phyloP scores from a whole-genome alignment of 768 basidiomycete species.

The Rhodotorula sphaerocarpa region DNA sequence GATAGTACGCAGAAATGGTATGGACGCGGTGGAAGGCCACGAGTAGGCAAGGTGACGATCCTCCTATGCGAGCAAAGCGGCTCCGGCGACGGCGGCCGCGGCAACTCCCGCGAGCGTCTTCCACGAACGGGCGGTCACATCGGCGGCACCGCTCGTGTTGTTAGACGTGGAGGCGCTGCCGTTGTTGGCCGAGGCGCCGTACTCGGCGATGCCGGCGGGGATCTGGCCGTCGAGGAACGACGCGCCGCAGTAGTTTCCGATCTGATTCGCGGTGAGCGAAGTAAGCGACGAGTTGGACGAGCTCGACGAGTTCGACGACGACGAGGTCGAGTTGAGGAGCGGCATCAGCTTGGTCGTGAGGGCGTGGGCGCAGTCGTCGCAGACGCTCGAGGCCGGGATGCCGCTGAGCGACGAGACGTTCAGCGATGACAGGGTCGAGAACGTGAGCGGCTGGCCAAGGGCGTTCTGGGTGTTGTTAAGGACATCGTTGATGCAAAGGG shows the following conservation, averaged over 20 bases:
- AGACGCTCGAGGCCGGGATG: conserved; percentile 36
- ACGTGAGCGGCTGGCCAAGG: conserved; percentile 36
- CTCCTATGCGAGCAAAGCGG: too few relatives aligned
- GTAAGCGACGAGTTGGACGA: not conserved
- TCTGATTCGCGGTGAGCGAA: not conserved
- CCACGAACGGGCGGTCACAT: too few relatives aligned
- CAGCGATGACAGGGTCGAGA: conserved; percentile 38
- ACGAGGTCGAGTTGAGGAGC: not conserved
- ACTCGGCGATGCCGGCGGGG: not conserved
- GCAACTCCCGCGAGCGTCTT: too few relatives aligned
- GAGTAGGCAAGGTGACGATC: too few relatives aligned
- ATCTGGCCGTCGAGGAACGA: conserved; percentile 5
- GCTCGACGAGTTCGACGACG: conserved; percentile 1
- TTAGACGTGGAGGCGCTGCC: too few relatives aligned
- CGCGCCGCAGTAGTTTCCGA: not conserved
- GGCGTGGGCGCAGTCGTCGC: conserved; percentile 42
- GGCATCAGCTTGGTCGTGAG: conserved; percentile 6
- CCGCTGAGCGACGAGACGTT: conserved; percentile 33
- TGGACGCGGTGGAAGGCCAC: too few relatives aligned
- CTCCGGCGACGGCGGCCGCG: too few relatives aligned
- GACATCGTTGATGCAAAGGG: conserved; percentile 42
- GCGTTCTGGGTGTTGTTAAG: conserved; percentile 40
- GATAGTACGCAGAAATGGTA: too few relatives aligned
- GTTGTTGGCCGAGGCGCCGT: too few relatives aligned
- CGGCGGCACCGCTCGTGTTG: too few relatives aligned